Conservation (phyloP, 1,284 basidiomycete genomes). For the Boletus smithii region DNA sequence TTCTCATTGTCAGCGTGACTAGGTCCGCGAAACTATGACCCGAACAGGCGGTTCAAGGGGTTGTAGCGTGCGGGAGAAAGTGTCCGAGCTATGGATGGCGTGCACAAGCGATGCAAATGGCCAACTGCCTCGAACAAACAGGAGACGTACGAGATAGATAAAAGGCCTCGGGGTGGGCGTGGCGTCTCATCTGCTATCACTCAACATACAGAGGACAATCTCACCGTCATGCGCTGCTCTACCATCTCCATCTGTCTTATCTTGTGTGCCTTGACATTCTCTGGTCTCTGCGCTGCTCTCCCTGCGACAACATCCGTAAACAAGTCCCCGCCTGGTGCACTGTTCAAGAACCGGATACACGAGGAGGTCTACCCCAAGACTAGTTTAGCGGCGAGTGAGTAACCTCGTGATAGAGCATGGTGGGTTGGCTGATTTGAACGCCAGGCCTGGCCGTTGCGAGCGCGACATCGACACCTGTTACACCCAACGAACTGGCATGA, state of each 20-base stretch:
- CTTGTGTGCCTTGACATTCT: constrained; percentile 14
- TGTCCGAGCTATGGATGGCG: background rate
- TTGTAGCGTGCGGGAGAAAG: background rate
- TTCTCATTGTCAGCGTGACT: background rate
- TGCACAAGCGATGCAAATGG: constrained; percentile 10
- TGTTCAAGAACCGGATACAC: constrained; percentile 24
- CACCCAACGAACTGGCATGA: background rate
- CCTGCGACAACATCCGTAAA: background rate
- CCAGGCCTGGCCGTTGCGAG: background rate
- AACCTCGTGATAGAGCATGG: background rate
- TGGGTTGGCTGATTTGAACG: constrained; percentile 4
- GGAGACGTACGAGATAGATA: constrained; percentile 1
- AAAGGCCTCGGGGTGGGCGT: background rate
- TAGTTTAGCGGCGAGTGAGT: constrained; percentile 8
- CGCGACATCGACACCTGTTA: background rate
- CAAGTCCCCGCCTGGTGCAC: constrained; percentile 5
- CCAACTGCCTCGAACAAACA: background rate
- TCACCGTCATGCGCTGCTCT: constrained; percentile 17
- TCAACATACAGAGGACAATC: constrained; percentile 1
- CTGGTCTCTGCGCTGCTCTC: constrained; percentile 10
- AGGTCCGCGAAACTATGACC: background rate
- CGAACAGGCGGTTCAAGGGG: constrained; percentile 3
- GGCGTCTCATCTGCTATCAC: background rate
- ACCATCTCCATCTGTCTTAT: constrained; percentile 7
- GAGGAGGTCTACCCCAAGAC: constrained; percentile 16